phyloP scores from a whole-genome alignment of 306 rosid genomes.

The Crotalaria pallida region DNA sequence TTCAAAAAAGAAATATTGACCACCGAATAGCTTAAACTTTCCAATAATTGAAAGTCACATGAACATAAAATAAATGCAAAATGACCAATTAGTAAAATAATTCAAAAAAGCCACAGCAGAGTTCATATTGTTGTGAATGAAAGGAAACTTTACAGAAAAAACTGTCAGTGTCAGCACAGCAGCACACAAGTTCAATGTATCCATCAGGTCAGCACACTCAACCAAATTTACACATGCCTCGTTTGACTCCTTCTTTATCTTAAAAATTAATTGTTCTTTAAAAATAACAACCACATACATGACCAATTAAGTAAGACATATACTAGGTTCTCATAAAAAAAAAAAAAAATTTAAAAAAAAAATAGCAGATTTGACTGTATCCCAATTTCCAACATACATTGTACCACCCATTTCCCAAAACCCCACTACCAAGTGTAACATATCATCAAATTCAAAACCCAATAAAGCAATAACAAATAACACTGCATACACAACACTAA shows the following conservation, averaged over 20 bases:
- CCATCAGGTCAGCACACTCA: slow-evolving; percentile 16
- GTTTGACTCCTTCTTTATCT: slow-evolving; percentile 28
- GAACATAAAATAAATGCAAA: slow-evolving; percentile 21
- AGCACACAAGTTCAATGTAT: slow-evolving; percentile 23
- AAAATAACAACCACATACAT: slow-evolving; percentile 5
- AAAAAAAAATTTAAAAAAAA: neutral
- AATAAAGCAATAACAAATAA: neutral
- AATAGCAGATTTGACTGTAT: slow-evolving; percentile 5
- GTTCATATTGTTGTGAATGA: slow-evolving; percentile 7
- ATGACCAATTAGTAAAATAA: slow-evolving; percentile 10
- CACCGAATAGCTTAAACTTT: neutral
- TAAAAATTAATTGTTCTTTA: slow-evolving; percentile 14
- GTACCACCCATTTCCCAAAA: slow-evolving; percentile 11
- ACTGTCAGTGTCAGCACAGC: slow-evolving; percentile 17
- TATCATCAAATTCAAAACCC: slow-evolving; percentile 23
- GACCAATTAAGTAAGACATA: slow-evolving; percentile 31
- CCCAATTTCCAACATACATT: slow-evolving; percentile 26
- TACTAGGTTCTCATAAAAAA: slow-evolving; percentile 24
- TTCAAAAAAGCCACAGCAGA: slow-evolving; percentile 8
- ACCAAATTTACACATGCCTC: slow-evolving; percentile 34
- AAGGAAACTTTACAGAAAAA: slow-evolving; percentile 21
- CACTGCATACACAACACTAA: neutral
- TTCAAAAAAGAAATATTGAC: neutral
- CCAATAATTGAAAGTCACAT: neutral
- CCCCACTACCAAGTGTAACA: slow-evolving; percentile 17